These are phyloP conservation scores for Sugiyamaella pinicola DNA, from an alignment of 1,139 yeast genomes.

Conservation along the genomic window DNA sequence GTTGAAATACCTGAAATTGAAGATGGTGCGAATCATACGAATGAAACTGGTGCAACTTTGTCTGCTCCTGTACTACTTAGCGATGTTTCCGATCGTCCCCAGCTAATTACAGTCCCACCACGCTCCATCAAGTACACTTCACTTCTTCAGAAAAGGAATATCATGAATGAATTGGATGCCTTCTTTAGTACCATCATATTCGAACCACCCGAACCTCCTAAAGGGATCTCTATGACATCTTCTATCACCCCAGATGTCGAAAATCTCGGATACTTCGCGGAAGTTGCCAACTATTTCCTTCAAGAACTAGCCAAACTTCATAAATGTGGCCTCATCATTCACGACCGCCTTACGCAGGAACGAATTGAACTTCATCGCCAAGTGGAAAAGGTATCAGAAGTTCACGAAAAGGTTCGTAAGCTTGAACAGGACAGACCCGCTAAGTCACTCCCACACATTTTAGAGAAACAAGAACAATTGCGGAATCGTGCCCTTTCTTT, in stretches of 20 bases:
- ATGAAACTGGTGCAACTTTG: neutral
- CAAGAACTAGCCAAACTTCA: slow-evolving; percentile 37
- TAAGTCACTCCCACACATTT: slow-evolving; percentile 25
- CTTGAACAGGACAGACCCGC: neutral
- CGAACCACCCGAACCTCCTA: slow-evolving; percentile 8
- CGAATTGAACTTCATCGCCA: slow-evolving; percentile 46
- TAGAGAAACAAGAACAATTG: slow-evolving; percentile 41
- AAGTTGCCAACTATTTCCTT: slow-evolving; percentile 35
- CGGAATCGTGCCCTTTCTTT: slow-evolving; percentile 42
- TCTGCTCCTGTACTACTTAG: neutral
- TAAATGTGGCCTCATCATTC: slow-evolving; percentile 39
- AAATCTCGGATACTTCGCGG: slow-evolving; percentile 35
- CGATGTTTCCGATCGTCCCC: neutral
- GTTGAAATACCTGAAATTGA: slow-evolving; percentile 14
- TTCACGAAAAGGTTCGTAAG: slow-evolving; percentile 3
- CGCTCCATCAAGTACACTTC: slow-evolving; percentile 9
- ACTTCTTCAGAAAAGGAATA: slow-evolving; percentile 1
- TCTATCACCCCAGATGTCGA: slow-evolving; percentile 27
- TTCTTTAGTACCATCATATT: neutral
- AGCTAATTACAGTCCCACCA: neutral
- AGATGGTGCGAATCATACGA: neutral
- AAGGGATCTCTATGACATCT: neutral
- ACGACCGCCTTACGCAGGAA: slow-evolving; percentile 41
- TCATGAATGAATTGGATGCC: neutral
- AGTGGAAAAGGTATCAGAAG: slow-evolving; percentile 34